Evolutionary conservation across 2,329 filamentous ascomycete species (phyloP), one percentile per base, ranked within the genome.

Genomic region (Pseudovirgaria hyperparasitica): DNA sequence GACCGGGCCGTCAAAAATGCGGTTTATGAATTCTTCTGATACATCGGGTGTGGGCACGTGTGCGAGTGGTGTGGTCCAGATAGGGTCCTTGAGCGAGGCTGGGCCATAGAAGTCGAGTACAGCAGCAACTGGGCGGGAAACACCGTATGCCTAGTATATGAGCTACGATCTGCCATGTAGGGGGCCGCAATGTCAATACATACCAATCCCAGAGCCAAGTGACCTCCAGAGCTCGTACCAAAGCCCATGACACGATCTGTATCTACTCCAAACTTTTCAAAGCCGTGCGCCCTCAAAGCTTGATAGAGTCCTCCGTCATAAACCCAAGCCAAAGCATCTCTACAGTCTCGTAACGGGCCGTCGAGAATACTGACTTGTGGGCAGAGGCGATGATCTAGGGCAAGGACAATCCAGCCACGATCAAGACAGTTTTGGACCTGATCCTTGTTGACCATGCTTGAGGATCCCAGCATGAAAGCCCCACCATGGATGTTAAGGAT

Each of bases 401-500:
- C 33, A 2, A 44, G 33, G 8, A 41, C 40, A 12, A 41, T 23
- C 33, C 41, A 41, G 20, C 31, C 31, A 25, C 35, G 35, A 31
- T 24, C 16, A 3, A 31, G 28, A 11, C 31, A 34, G 23, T 36
- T 32, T 8, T 35, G 25, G 23, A 36, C 34, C 17, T 45, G 42
- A 14, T 31, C 34, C 7, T 22, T 17, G 17, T 27, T 28, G 19
- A 34, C 29, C 34, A 36, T 37, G 15, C 15, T 21, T 5, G 29
- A 27, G 22, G n/a, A n/a, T 15, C 45, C 65, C 4, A 60, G 47
- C 1, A 47, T 39, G 25, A 65, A 60, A 0, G 57, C 65, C 7
- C 66, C 65, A 2, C 66, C 66, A 32, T 70, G 64, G 8, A 70
- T 56, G 33, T 65, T 67, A 1, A 62, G 47, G 11, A 68, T 39